Conservation (phyloP, 257 asterid genomes). For the Fraxinus cuspidata region DNA sequence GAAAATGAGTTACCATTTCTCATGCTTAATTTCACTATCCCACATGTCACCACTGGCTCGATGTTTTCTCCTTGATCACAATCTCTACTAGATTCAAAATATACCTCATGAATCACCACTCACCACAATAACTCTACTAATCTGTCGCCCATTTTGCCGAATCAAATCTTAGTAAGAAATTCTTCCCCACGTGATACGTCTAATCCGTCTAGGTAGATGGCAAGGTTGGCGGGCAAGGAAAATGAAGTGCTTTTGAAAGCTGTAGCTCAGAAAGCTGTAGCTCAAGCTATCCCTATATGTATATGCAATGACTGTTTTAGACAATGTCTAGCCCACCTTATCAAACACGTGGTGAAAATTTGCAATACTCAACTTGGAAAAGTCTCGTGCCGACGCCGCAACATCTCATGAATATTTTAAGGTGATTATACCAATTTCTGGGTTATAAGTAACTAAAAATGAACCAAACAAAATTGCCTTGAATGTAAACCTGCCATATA, state of each 20-base stretch:
- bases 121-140: background rate
- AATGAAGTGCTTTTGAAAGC: background rate
- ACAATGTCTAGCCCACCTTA: background rate
- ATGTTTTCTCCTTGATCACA: background rate
- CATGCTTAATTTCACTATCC: background rate
- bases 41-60: background rate
- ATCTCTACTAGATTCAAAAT: background rate
- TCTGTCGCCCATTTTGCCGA: background rate
- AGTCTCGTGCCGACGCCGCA: background rate
- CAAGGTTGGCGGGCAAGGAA: background rate
- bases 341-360: background rate
- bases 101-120: background rate
- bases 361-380: background rate
- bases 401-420: background rate
- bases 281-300: background rate
- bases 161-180: background rate
- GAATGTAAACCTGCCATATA: background rate
- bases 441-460: background rate
- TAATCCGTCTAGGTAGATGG: background rate
- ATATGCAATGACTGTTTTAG: background rate
- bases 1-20: background rate
- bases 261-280: background rate
- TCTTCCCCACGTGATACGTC: background rate
- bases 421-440: background rate
- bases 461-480: background rate